Conservation (phyloP, 108 stramenopile species). For the Phaeodactylum tricornutum region DNA sequence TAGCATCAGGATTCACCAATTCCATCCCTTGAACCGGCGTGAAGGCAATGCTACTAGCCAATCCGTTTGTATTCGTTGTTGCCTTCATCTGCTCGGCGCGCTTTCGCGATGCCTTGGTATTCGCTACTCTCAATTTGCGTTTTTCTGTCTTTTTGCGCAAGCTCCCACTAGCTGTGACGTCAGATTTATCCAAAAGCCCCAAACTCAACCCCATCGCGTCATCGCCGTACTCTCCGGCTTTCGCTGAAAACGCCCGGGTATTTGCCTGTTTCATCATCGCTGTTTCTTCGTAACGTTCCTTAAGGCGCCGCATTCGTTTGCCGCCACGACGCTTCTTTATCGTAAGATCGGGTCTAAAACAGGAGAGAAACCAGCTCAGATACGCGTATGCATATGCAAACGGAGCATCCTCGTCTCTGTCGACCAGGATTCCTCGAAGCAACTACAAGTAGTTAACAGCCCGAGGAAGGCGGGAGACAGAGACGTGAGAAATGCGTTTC, state of each 20-base stretch:
- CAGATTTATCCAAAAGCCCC: slow-evolving; percentile 75
- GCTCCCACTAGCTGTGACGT: slow-evolving; percentile 37
- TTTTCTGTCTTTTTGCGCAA: slow-evolving; percentile 63
- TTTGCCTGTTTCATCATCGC: slow-evolving; percentile 92
- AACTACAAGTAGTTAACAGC: no score
- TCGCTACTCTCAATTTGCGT: slow-evolving; percentile 68
- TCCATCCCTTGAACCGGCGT: slow-evolving; percentile 81
- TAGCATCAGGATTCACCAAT: slow-evolving; percentile 81
- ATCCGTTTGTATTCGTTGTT: slow-evolving; percentile 35
- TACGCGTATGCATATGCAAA: neutral
- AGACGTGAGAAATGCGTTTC: no score
- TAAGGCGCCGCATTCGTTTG: slow-evolving; percentile 79
- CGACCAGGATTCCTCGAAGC: no score
- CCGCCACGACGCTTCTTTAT: slow-evolving; percentile 92
- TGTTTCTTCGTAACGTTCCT: slow-evolving; percentile 91
- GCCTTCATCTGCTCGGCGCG: slow-evolving; percentile 34
- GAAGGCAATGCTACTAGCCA: slow-evolving; percentile 81
- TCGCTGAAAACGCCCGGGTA: slow-evolving; percentile 68
- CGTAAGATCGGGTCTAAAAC: slow-evolving; percentile 65
- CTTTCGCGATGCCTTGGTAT: slow-evolving; percentile 69
- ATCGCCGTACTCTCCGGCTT: slow-evolving; percentile 89
- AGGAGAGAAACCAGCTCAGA: neutral
- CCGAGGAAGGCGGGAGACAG: no score
- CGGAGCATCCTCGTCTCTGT: no score
- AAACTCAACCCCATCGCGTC: slow-evolving; percentile 89